phyloP scores from a whole-genome alignment of 495 filamentous ascomycete genomes.

The Chaetomium fimeti region DNA sequence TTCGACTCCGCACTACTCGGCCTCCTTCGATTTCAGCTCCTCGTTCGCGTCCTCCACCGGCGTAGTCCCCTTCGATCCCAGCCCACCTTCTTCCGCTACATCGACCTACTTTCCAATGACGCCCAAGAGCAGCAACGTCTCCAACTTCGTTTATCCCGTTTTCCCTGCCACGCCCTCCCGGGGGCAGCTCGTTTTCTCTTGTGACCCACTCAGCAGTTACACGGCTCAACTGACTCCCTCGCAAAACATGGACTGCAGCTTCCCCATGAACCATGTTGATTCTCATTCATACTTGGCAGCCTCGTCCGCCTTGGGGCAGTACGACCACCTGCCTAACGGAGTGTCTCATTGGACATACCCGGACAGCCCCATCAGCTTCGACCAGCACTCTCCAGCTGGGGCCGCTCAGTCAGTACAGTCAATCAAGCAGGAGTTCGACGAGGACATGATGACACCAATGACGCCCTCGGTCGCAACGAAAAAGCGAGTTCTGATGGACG shows the following conservation, averaged over 20 bases:
- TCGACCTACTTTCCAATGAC: conserved; percentile 39
- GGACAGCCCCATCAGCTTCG: conserved; percentile 31
- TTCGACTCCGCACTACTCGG: conserved; percentile 26
- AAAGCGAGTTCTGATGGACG: conserved; percentile 29
- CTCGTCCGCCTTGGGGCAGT: conserved; percentile 11
- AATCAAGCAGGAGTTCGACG: conserved; percentile 9
- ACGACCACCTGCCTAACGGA: conserved; percentile 13
- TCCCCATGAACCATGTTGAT: conserved; percentile 19
- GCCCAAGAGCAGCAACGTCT: conserved; percentile 19
- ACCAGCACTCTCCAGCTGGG: conserved; percentile 9
- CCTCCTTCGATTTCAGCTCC: conserved; percentile 27
- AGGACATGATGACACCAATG: neutral
- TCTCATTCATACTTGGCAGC: conserved; percentile 16
- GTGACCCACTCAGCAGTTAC: conserved; percentile 13
- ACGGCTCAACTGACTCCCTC: conserved; percentile 21
- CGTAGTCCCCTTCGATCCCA: conserved; percentile 31
- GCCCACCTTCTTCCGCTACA: conserved; percentile 40
- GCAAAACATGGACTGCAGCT: conserved; percentile 24
- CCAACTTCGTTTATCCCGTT: conserved; percentile 24
- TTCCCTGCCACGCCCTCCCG: conserved; percentile 30
- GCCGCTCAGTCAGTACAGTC: neutral
- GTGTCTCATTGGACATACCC: conserved; percentile 24
- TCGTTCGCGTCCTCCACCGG: conserved; percentile 29
- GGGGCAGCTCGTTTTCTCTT: conserved; percentile 12
- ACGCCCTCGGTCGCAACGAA: conserved; percentile 5